A percentile compares a stretch with the other conserved stretches of the same genome.
phyloP scores from a whole-genome alignment of 352 stramenopile genomes.

The Phytophthora ohioensis region DNA sequence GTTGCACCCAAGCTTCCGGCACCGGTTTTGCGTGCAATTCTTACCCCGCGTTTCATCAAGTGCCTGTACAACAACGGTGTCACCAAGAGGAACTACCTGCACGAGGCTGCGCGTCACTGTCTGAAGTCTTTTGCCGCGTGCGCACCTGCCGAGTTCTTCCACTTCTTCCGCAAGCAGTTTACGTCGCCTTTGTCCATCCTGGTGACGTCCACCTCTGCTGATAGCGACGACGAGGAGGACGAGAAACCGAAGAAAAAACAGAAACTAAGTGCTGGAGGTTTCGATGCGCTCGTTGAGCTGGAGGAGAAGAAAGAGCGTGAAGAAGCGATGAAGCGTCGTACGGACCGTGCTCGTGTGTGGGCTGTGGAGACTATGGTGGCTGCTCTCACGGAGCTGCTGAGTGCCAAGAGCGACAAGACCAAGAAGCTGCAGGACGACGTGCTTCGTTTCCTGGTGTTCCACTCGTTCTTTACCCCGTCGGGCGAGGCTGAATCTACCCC shows the following conservation, averaged over 20 bases:
- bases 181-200: constrained; percentile 64
- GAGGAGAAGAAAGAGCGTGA: constrained; percentile 85
- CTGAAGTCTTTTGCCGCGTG: constrained; percentile 65
- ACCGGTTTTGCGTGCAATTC: constrained; percentile 60
- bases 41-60: constrained; percentile 85
- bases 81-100: constrained; percentile 83
- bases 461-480: constrained; percentile 68
- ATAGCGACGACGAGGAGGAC: constrained; percentile 53
- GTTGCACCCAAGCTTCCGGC: constrained; percentile 62
- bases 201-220: constrained; percentile 46
- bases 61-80: constrained; percentile 86
- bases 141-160: constrained; percentile 68
- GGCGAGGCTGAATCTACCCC: constrained; percentile 39
- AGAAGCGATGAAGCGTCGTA: constrained; percentile 56
- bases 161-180: constrained; percentile 81
- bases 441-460: constrained; percentile 73
- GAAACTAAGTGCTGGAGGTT: constrained; percentile 55
- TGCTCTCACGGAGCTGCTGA: constrained; percentile 54
- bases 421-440: constrained; percentile 48
- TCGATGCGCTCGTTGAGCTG: constrained; percentile 74
- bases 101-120: constrained; percentile 77
- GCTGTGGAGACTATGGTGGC: constrained; percentile 70
- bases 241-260: constrained; percentile 49
- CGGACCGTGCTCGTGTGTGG: constrained; percentile 78
- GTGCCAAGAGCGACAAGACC: constrained; percentile 24